A percentile compares a stretch with the other conserved stretches of the same genome.
phyloP scores from a whole-genome alignment of 495 filamentous ascomycete genomes.

The Hypoxylon intermedium region DNA sequence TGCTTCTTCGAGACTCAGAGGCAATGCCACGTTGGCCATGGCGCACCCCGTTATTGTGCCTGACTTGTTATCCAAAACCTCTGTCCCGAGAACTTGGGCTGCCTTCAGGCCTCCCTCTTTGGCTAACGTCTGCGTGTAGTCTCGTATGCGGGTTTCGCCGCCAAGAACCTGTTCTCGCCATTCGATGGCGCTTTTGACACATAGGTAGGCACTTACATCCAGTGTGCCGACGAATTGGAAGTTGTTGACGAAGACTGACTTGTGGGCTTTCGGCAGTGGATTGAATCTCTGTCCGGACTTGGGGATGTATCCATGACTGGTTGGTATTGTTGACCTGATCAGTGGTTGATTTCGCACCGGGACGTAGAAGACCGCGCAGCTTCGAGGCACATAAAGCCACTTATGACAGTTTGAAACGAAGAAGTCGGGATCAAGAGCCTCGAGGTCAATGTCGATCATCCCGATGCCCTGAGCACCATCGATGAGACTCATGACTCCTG shows the following conservation, averaged over 20 bases:
- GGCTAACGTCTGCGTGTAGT: slow-evolving; percentile 65
- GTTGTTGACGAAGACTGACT: slow-evolving; percentile 67
- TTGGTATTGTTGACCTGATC: slow-evolving; percentile 74
- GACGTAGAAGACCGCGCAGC: slow-evolving; percentile 77
- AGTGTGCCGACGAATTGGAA: slow-evolving; percentile 82
- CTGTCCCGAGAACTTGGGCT: slow-evolving; percentile 70
- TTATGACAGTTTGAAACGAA: slow-evolving; percentile 81
- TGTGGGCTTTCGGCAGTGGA: slow-evolving; percentile 54
- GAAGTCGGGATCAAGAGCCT: slow-evolving; percentile 72
- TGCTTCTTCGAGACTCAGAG: slow-evolving; percentile 57
- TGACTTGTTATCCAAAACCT: slow-evolving; percentile 68
- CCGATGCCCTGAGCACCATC: slow-evolving; percentile 81
- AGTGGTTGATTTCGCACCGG: slow-evolving; percentile 72
- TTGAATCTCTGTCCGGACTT: slow-evolving; percentile 45
- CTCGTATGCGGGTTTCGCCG: slow-evolving; percentile 72
- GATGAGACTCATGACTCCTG: slow-evolving; percentile 63
- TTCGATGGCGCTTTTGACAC: slow-evolving; percentile 70
- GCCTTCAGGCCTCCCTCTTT: slow-evolving; percentile 63
- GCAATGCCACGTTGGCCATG: slow-evolving; percentile 78
- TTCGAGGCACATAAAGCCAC: slow-evolving; percentile 82
- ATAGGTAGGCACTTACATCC: slow-evolving; percentile 74
- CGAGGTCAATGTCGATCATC: slow-evolving; percentile 69
- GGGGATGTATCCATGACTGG: slow-evolving; percentile 63
- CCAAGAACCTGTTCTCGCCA: slow-evolving; percentile 74
- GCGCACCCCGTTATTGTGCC: slow-evolving; percentile 53